These are phyloP conservation scores for Cenchrus americanus DNA, from an alignment of 176 grass and related monocot species.

Conservation along the genomic window DNA sequence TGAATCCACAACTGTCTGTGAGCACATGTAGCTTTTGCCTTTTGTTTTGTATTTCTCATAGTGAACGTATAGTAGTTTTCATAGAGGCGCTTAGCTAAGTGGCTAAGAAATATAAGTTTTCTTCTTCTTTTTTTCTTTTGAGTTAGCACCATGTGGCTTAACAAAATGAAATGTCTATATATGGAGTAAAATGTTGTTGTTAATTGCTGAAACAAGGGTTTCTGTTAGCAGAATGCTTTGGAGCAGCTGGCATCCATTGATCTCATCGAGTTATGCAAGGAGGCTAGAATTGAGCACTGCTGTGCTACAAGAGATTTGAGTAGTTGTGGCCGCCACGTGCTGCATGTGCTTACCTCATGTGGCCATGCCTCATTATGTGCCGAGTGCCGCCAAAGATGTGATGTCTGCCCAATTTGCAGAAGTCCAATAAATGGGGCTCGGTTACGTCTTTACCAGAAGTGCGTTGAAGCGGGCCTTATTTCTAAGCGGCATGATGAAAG, in stretches of 20 bases:
- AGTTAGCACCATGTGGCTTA: not conserved
- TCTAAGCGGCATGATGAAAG: conserved; percentile 87
- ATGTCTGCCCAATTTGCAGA: conserved; percentile 90
- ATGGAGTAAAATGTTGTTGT: not conserved
- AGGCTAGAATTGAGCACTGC: conserved; percentile 85
- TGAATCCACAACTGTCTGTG: not conserved
- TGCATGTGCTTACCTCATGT: conserved; percentile 82
- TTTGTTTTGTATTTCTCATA: not conserved
- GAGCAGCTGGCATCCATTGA: conserved; percentile 86
- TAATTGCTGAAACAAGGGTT: conserved; percentile 33
- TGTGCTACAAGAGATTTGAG: conserved; percentile 94
- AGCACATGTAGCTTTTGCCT: not conserved
- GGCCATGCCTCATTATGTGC: conserved; percentile 92
- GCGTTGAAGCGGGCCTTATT: conserved; percentile 80
- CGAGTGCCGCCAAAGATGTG: conserved; percentile 91
- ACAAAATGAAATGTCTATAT: not conserved
- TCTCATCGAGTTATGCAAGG: conserved; percentile 88
- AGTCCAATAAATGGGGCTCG: conserved; percentile 56
- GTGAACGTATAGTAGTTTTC: not conserved
- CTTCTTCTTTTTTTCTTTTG: not conserved
- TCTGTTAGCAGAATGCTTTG: conserved; percentile 77
- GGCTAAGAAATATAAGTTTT: not conserved
- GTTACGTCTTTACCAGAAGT: conserved; percentile 81
- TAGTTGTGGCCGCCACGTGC: conserved; percentile 79
- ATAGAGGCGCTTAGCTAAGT: not conserved